Percentiles rank a stretch among this genome's conserved stretches.
These are phyloP conservation scores for Stagonosporopsis rhizophila DNA, from an alignment of 2,329 filamentous ascomycete species.

Conservation along the genomic window DNA sequence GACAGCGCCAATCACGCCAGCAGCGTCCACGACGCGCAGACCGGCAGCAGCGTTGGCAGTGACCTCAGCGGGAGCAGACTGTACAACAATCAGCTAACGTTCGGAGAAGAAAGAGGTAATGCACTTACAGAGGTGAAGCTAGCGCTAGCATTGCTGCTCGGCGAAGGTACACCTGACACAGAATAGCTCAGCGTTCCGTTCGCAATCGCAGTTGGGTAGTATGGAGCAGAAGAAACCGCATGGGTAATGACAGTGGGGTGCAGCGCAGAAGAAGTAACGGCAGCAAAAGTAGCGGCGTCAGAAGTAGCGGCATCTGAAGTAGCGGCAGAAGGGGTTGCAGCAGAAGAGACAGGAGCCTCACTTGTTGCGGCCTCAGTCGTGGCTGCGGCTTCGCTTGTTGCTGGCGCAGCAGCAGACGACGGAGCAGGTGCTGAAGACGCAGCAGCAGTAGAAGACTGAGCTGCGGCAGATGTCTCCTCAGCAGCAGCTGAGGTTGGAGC, in stretches of 20 bases:
- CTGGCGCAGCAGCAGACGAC: constrained; percentile 2
- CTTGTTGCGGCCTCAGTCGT: constrained; percentile 2
- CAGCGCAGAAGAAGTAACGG: neutral
- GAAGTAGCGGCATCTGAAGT: no score
- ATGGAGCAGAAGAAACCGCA: neutral
- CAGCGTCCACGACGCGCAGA: constrained; percentile 6
- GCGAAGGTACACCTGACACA: constrained; percentile 11
- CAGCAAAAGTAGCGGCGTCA: neutral
- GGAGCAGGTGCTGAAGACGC: constrained; percentile 9
- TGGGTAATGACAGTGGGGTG: neutral
- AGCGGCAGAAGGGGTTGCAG: neutral
- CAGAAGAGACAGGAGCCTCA: constrained; percentile 12
- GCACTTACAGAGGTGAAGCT: constrained; percentile 25
- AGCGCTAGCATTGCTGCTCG: constrained; percentile 22
- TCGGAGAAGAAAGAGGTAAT: neutral
- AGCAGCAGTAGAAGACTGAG: neutral
- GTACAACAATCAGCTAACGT: neutral
- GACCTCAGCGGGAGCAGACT: constrained; percentile 27
- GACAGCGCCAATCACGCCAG: constrained; percentile 26
- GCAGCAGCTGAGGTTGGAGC: constrained; percentile 14
- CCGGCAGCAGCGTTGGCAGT: constrained; percentile 26
- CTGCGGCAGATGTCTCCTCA: constrained; percentile 16
- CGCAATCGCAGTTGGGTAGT: neutral
- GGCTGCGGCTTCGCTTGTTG: neutral
- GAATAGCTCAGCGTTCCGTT: constrained; percentile 14